Base-by-base conservation (phyloP, 306 rosid species). In the Lablab purpureus region DNA sequence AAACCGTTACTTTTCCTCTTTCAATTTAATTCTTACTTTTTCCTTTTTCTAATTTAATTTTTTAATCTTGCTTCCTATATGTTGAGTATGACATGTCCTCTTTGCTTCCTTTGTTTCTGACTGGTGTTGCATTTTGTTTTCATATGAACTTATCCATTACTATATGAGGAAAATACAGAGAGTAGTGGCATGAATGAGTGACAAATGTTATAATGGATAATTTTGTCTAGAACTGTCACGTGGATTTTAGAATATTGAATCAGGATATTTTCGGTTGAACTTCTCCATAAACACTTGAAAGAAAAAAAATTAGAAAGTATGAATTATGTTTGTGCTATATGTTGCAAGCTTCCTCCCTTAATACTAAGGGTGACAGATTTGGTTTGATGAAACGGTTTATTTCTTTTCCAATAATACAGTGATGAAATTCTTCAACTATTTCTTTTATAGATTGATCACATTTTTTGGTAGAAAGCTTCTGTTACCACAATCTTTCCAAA, bases 401-500 rank as follows among this genome's bases (percentile, higher is more conserved):
- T 22, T 76, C 23, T 50, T 76, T 3, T 41, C 50, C 7, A 7
- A 10, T 41, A 27, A 28, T 7, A 51, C 13, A 4, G 13, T 30
- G 46, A 67, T 67, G 34, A 78, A 52, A 46, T 79, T 45, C 5
- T 45, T 5, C 21, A 18, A 13, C 0, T 23, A 28, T 12, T 51
- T 70, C 46, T 70, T 46, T 47, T 58, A 13, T 75, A 59, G 32
- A 25, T 63, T 18, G 69, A 60, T 54, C 19, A 17, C n/a, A 14
- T 41, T 18, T 60, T 10, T 21, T 9, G 10, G 10, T 37, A 37
- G 10, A 37, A 9, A 37, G 11, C 43, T 37, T 8, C 43, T 7
- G 3, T 37, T 37, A 21, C 49, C 54, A 18, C 68, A 15, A 46
- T 52, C 27, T 71, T 59, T 76, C 66, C 21, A 75, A 70, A 66